Evolutionary conservation across 2,329 filamentous ascomycete species (phyloP).

Genomic region (Claviceps pusilla): DNA sequence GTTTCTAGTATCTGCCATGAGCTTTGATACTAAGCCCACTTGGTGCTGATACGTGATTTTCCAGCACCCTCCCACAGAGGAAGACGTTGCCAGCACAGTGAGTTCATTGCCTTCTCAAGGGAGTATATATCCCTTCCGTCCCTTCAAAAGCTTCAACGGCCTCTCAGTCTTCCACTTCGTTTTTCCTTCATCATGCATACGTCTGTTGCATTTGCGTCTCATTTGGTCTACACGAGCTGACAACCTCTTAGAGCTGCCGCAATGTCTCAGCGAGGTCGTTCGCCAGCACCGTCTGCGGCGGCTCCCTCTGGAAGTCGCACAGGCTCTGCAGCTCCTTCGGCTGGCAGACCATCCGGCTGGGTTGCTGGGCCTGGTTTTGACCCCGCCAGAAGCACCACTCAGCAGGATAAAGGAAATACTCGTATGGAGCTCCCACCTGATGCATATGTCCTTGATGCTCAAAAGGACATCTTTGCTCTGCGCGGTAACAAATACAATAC

Average conservation of each 20-base stretch:
- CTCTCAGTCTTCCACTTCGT: too few relatives aligned
- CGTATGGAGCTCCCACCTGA: slow-evolving; percentile 45
- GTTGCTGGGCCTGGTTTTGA: slow-evolving; percentile 25
- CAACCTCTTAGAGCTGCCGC: not conserved
- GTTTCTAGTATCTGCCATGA: not conserved
- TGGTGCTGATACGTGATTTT: not conserved
- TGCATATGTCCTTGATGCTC: slow-evolving; percentile 29
- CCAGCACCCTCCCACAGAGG: not conserved
- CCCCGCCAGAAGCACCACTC: slow-evolving; percentile 21
- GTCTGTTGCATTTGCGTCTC: not conserved
- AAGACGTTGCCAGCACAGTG: not conserved
- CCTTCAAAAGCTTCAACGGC: not conserved
- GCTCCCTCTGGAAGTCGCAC: not conserved
- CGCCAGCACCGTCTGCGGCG: slow-evolving; percentile 8
- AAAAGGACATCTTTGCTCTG: slow-evolving; percentile 21
- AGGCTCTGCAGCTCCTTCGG: not conserved
- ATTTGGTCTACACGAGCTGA: not conserved
- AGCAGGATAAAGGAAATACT: slow-evolving; percentile 22
- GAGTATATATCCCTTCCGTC: not conserved
- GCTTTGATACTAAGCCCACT: not conserved
- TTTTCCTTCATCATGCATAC: not conserved
- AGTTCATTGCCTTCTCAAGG: not conserved
- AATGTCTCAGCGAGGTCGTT: slow-evolving; percentile 21
- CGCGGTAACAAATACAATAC: slow-evolving; percentile 34
- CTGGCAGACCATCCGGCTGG: slow-evolving; percentile 11